A percentile compares a stretch with the other conserved stretches of the same genome.
Evolutionary conservation across 495 filamentous ascomycete species (phyloP).

Genomic region (Jackrogersella minutella): DNA sequence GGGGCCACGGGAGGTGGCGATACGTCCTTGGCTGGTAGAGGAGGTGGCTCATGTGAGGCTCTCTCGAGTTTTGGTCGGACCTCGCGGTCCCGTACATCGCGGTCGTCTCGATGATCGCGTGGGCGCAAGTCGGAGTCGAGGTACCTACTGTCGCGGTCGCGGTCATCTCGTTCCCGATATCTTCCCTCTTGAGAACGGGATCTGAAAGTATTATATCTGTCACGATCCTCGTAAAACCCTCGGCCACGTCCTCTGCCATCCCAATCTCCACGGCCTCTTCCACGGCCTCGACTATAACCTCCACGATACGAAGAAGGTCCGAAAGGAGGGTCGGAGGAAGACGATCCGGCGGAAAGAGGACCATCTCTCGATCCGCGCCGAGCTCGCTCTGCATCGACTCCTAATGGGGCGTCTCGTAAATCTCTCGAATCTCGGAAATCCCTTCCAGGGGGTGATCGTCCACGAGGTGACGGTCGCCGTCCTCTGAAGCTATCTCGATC

Average conservation of each 20-base stretch:
- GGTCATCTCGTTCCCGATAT: slow-evolving; percentile 59
- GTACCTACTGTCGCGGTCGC: slow-evolving; percentile 56
- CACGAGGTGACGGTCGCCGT: slow-evolving; percentile 56
- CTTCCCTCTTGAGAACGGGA: slow-evolving; percentile 76
- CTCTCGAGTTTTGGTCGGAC: slow-evolving; percentile 55
- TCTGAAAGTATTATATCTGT: slow-evolving; percentile 60
- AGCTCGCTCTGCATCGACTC: slow-evolving; percentile 59
- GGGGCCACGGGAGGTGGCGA: slow-evolving; percentile 81
- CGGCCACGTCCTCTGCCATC: slow-evolving; percentile 71
- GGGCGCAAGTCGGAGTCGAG: slow-evolving; percentile 57
- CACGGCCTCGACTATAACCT: slow-evolving; percentile 59
- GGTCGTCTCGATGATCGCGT: slow-evolving; percentile 64
- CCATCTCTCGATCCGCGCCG: slow-evolving; percentile 63
- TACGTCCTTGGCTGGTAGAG: slow-evolving; percentile 53
- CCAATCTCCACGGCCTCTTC: slow-evolving; percentile 70
- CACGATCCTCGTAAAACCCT: slow-evolving; percentile 70
- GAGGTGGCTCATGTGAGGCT: slow-evolving; percentile 54
- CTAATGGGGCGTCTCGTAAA: slow-evolving; percentile 53
- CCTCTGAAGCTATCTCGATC: slow-evolving; percentile 56
- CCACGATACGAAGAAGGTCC: slow-evolving; percentile 60
- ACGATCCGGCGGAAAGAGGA: slow-evolving; percentile 73
- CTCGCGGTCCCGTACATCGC: slow-evolving; percentile 63
- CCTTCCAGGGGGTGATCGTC: slow-evolving; percentile 53
- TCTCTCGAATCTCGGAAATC: slow-evolving; percentile 49
- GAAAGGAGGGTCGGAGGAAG: slow-evolving; percentile 69